phyloP scores from a whole-genome alignment of 345 rosid species.

The Abelmoschus esculentus region DNA sequence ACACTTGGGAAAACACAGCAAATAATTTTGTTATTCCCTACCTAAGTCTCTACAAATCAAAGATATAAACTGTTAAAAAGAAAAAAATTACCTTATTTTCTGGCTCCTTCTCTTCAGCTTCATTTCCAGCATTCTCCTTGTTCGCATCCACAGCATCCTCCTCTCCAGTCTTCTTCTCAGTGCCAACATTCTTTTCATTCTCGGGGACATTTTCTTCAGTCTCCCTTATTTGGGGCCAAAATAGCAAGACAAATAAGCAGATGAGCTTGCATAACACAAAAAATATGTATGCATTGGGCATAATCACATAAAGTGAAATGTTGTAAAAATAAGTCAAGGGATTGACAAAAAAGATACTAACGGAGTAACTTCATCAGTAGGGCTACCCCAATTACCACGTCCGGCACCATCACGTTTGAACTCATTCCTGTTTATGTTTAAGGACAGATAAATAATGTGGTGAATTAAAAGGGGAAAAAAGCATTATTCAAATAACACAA shows the following conservation, averaged over 20 bases:
- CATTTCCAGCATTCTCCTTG: constrained; percentile 55
- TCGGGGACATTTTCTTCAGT: constrained; percentile 52
- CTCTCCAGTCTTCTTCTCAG: constrained; percentile 57
- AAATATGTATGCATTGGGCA: not conserved
- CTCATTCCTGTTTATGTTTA: constrained; percentile 42
- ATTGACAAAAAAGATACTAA: constrained; percentile 25
- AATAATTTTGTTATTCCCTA: not conserved
- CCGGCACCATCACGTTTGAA: constrained; percentile 88
- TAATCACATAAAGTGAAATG: not conserved
- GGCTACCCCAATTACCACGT: constrained; percentile 92
- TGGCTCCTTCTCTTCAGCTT: constrained; percentile 59
- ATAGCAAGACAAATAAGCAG: constrained; percentile 1
- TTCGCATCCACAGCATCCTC: constrained; percentile 57
- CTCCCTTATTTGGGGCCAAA: constrained; percentile 37
- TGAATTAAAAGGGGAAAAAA: not conserved
- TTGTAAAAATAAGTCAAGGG: not conserved
- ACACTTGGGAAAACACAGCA: not conserved
- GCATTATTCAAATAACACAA: not conserved
- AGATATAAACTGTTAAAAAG: not conserved
- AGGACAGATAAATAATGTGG: not conserved
- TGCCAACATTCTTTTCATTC: constrained; percentile 38
- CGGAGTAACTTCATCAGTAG: constrained; percentile 66
- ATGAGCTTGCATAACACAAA: not conserved
- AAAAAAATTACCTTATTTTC: constrained; percentile 59
- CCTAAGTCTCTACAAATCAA: not conserved